Base-by-base conservation (phyloP, 805 yeast species). In the Yamadazyma insecticola region DNA sequence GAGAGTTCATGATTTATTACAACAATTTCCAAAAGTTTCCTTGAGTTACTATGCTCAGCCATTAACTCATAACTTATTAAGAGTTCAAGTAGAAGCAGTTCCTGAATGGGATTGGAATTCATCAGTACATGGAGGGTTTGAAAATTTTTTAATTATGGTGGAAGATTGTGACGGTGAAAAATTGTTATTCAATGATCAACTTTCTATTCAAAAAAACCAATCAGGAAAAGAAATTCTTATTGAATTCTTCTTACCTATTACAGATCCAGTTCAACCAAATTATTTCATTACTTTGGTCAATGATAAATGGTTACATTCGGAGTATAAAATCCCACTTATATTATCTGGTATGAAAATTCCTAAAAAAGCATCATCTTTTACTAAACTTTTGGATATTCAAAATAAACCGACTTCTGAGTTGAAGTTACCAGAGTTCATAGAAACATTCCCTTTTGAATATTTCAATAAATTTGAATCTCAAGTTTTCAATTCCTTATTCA, bases 141-240 rank as follows among this genome's bases (percentile, higher is more conserved):
- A 89, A 48, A 59, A 73, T 5, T 92, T 88, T 45, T 53, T 78
- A 18, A 39, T 92, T 2, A 32, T 86, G 3, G 84, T 87, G 2
- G 96, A 87, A 49, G 96, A 89, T 48, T 71, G 83, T 29, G 81
- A 85, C 50, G 95, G 96, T 4, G 90, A 85, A 36, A 67, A 63
- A 32, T 69, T 89, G 13, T 59, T 90, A n/a, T 76, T 66, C 46
- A 40, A 57, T 19, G 88, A 82, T 32, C 48, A 60, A 2, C 58
- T 89, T 24, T 42, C 70, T 1, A 68, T 89, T 11, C 59, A 62
- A 16, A 64, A 67, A 32, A 60, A 68, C 11, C 65, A 72, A 29
- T 61, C 77, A n/a, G 59, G 66, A 9, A 61, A 71, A 17, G 78
- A 74, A 16, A 81, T 78, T 40, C 44, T 69, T 14, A 28, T 87